These are phyloP conservation scores for Podospora australis DNA, from an alignment of 495 filamentous ascomycete species.

Conservation along the genomic window DNA sequence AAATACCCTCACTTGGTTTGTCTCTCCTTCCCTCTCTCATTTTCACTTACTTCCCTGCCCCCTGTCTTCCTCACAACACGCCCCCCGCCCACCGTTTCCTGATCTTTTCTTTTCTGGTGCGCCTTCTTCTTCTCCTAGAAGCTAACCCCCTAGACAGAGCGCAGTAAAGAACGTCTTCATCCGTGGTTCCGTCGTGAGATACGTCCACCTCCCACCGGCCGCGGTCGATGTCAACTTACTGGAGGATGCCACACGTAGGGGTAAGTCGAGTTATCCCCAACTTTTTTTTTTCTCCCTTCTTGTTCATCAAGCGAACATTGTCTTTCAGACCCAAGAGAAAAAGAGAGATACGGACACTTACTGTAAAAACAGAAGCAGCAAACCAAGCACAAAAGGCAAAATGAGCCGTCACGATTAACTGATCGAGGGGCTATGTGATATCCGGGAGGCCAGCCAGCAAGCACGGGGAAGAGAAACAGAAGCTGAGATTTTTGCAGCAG, in stretches of 20 bases:
- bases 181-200: conserved; percentile 89
- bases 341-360: background rate
- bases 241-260: conserved; percentile 93
- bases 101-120: too few species aligned
- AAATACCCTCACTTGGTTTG: conserved; percentile 86
- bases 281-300: background rate
- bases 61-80: too few species aligned
- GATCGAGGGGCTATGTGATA: background rate
- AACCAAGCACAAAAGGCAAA: conserved; percentile 39
- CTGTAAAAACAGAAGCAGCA: conserved; percentile 31
- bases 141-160: too few species aligned
- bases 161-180: conserved; percentile 99
- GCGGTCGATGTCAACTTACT: conserved; percentile 85
- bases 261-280: conserved; percentile 43
- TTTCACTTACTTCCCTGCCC: background rate
- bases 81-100: too few species aligned
- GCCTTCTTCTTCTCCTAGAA: too few species aligned
- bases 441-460: background rate
- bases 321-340: background rate
- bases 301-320: too few species aligned
- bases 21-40: conserved; percentile 6
- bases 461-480: background rate
- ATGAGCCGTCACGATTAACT: conserved; percentile 12
- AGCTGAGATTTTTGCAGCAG: background rate
- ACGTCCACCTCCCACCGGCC: conserved; percentile 82